Conservation (phyloP, 2,329 filamentous ascomycete genomes). For the Penicillium sp. region DNA sequence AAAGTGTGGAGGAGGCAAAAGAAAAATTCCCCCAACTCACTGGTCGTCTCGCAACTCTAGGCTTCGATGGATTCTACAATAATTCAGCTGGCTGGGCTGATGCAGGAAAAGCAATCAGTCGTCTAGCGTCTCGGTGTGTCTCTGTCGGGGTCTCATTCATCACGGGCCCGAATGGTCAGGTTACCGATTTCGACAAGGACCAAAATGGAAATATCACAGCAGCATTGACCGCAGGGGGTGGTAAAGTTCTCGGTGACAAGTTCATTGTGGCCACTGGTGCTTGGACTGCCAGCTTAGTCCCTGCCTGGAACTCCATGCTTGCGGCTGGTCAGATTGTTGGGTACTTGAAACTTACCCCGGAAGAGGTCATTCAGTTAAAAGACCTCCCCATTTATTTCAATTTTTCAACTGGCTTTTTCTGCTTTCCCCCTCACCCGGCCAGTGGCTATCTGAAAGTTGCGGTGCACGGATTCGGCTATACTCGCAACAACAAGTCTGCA, state of each 20-base stretch:
- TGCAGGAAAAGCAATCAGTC: slow-evolving; percentile 26
- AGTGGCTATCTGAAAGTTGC: slow-evolving; percentile 62
- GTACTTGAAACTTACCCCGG: slow-evolving; percentile 71
- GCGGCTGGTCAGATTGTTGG: slow-evolving; percentile 78
- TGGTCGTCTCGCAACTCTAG: slow-evolving; percentile 21
- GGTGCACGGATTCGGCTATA: slow-evolving; percentile 69
- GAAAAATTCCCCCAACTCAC: slow-evolving; percentile 25
- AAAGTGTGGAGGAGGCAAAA: slow-evolving; percentile 21
- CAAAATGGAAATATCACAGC: slow-evolving; percentile 56
- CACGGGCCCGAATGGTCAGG: slow-evolving; percentile 33
- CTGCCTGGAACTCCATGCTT: slow-evolving; percentile 71
- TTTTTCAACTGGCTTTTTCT: slow-evolving; percentile 51
- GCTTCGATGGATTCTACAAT: slow-evolving; percentile 33
- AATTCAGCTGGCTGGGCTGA: slow-evolving; percentile 35
- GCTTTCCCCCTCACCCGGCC: slow-evolving; percentile 48
- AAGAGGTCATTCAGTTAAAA: slow-evolving; percentile 66
- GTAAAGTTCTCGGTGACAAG: slow-evolving; percentile 63
- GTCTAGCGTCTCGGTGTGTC: slow-evolving; percentile 27
- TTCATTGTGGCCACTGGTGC: slow-evolving; percentile 80
- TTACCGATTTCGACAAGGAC: slow-evolving; percentile 39
- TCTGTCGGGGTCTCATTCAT: slow-evolving; percentile 30
- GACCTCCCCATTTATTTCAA: slow-evolving; percentile 65
- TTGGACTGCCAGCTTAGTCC: slow-evolving; percentile 76
- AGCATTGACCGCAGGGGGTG: slow-evolving; percentile 55
- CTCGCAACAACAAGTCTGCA: slow-evolving; percentile 19